phyloP scores from a whole-genome alignment of 2,329 filamentous ascomycete species.

The Hymenoscyphus fraxineus region DNA sequence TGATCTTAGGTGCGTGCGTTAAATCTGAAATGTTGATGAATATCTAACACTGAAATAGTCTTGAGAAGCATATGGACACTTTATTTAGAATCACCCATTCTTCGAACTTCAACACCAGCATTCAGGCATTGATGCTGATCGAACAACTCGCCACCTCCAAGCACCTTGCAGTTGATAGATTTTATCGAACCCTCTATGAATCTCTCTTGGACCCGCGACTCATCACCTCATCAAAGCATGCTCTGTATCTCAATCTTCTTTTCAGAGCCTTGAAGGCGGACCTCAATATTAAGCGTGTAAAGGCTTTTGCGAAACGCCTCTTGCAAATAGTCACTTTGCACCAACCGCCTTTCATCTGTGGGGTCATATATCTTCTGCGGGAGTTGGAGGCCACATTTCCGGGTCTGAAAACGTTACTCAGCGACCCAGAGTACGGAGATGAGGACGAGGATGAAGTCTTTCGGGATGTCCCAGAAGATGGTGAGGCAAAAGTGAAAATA shows the following conservation, averaged over 20 bases:
- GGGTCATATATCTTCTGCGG: conserved; percentile 82
- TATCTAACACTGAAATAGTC: conserved; percentile 42
- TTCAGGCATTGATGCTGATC: conserved; percentile 91
- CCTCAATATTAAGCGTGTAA: conserved; percentile 83
- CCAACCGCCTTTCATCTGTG: conserved; percentile 88
- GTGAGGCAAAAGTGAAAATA: conserved; percentile 35
- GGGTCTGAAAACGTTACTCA: conserved; percentile 72
- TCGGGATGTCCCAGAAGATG: conserved; percentile 59
- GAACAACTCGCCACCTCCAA: conserved; percentile 84
- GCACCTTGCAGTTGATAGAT: conserved; percentile 79
- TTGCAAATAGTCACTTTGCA: conserved; percentile 84
- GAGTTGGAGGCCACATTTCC: conserved; percentile 79
- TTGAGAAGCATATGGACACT: conserved; percentile 88
- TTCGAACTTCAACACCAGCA: conserved; percentile 97
- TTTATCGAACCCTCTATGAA: conserved; percentile 94
- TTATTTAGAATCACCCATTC: conserved; percentile 96
- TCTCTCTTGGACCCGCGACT: conserved; percentile 88
- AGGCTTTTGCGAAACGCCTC: conserved; percentile 92
- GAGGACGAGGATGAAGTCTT: conserved; percentile 56
- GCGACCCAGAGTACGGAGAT: conserved; percentile 74
- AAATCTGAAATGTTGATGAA: background rate
- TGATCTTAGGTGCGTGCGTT: conserved; percentile 58
- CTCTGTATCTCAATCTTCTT: conserved; percentile 88
- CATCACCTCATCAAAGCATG: conserved; percentile 86
- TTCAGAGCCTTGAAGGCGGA: conserved; percentile 87